Conservation (phyloP, 345 rosid genomes). For the Rhizophora mangle region DNA sequence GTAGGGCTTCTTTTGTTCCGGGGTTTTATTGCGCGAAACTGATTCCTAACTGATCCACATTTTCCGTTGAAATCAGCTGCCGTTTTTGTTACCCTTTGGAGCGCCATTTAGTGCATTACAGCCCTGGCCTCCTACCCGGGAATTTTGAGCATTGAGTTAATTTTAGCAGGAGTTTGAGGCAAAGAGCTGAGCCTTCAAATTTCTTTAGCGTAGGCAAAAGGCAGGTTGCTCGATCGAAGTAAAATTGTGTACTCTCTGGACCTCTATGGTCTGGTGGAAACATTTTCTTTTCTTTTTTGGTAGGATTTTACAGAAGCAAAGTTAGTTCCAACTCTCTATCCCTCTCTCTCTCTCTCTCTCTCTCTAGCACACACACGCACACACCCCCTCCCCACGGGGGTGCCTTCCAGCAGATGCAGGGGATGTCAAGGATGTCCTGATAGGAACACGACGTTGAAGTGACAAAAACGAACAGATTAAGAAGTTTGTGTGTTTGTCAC, state of each 20-base stretch:
- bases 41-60: slow-evolving; percentile 13
- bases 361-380: too few relatives aligned
- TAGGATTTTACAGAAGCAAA: too few relatives aligned
- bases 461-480: too few relatives aligned
- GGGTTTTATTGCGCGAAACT: slow-evolving; percentile 44
- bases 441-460: too few relatives aligned
- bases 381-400: too few relatives aligned
- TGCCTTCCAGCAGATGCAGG: too few relatives aligned
- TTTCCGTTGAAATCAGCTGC: not conserved
- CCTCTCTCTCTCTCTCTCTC: too few relatives aligned
- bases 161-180: slow-evolving; percentile 12
- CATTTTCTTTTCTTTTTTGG: too few relatives aligned
- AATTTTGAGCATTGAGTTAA: slow-evolving; percentile 4
- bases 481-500: too few relatives aligned
- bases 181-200: not conserved
- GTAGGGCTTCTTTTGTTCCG: slow-evolving; percentile 57
- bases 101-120: not conserved
- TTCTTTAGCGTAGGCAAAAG: not conserved
- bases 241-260: slow-evolving; percentile 15
- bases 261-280: not conserved
- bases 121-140: slow-evolving; percentile 2
- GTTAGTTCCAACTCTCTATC: too few relatives aligned
- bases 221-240: not conserved
- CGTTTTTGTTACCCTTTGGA: not conserved
- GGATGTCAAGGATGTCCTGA: too few relatives aligned